phyloP scores from a whole-genome alignment of 2,329 filamentous ascomycete species.

The Leptographium lundbergii region DNA sequence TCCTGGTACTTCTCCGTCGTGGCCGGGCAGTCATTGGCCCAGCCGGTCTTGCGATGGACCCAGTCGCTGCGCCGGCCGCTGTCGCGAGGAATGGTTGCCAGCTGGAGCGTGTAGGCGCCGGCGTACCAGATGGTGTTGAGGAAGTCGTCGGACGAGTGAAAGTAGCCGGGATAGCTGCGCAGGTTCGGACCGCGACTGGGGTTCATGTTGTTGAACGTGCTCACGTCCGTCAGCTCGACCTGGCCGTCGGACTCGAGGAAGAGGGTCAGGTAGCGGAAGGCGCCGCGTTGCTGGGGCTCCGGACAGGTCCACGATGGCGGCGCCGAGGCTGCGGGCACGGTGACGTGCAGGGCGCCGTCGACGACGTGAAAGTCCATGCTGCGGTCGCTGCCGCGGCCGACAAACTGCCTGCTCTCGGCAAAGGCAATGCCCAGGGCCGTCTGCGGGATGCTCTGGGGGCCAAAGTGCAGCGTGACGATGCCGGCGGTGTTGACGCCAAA shows the following conservation, averaged over 20 bases:
- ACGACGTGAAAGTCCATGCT: conserved; percentile 22
- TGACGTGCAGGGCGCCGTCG: conserved; percentile 31
- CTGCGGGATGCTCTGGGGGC: background rate
- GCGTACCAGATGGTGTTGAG: conserved; percentile 41
- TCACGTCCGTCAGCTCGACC: conserved; percentile 9
- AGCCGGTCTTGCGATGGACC: conserved; percentile 26
- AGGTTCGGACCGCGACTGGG: conserved; percentile 28
- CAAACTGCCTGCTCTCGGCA: background rate
- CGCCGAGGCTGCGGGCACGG: conserved; percentile 19
- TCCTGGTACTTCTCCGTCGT: conserved; percentile 16
- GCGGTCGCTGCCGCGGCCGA: background rate
- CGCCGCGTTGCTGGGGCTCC: conserved; percentile 30
- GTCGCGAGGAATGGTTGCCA: conserved; percentile 18
- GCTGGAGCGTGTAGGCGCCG: conserved; percentile 30
- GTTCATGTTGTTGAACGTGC: conserved; percentile 23
- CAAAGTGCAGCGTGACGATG: background rate
- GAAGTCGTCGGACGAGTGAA: conserved; percentile 32
- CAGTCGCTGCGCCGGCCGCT: conserved; percentile 16
- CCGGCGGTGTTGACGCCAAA: background rate
- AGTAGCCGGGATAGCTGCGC: conserved; percentile 38
- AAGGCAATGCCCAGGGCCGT: background rate
- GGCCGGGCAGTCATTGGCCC: conserved; percentile 20
- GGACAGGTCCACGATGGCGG: conserved; percentile 21
- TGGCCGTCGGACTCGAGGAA: conserved; percentile 17
- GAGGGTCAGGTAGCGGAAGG: conserved; percentile 37